These are phyloP conservation scores for Nitzschia sp. DNA, from an alignment of 108 stramenopile genomes.

Conservation along the genomic window DNA sequence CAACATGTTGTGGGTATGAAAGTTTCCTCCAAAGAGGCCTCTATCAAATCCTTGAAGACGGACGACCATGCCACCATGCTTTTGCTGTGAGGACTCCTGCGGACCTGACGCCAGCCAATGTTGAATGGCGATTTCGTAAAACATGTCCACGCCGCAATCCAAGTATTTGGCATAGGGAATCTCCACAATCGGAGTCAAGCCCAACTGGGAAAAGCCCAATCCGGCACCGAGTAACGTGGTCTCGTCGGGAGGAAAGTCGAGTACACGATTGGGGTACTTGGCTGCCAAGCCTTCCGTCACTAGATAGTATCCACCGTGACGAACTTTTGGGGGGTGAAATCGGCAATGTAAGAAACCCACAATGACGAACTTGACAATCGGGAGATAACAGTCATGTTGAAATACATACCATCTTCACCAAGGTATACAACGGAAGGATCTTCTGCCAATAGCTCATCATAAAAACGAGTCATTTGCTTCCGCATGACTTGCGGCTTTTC, in stretches of 20 bases:
- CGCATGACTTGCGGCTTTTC: conserved; percentile 76
- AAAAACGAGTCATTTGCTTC: conserved; percentile 80
- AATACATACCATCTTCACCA: conserved; percentile 87
- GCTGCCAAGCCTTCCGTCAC: conserved; percentile 78
- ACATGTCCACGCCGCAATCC: conserved; percentile 87
- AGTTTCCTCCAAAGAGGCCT: conserved; percentile 85
- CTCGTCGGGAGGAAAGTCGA: conserved; percentile 91
- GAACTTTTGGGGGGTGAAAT: too few relatives aligned
- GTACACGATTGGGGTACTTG: conserved; percentile 59
- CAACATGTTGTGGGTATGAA: conserved; percentile 87
- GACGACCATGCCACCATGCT: conserved; percentile 69
- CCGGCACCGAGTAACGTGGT: conserved; percentile 83
- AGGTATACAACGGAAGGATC: conserved; percentile 74
- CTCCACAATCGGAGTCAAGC: conserved; percentile 81
- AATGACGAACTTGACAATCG: too few relatives aligned
- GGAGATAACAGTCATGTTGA: too few relatives aligned
- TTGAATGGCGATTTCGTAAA: conserved; percentile 75
- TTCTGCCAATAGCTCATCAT: conserved; percentile 54
- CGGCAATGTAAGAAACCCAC: too few relatives aligned
- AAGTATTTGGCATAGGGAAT: conserved; percentile 92
- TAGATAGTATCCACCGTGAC: conserved; percentile 88
- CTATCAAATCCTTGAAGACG: conserved; percentile 87
- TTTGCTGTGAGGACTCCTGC: conserved; percentile 37
- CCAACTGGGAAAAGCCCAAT: conserved; percentile 77
- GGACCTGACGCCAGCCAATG: conserved; percentile 62